Base-by-base conservation (phyloP, 2,329 filamentous ascomycete genomes). In the Talaromyces sp. region DNA sequence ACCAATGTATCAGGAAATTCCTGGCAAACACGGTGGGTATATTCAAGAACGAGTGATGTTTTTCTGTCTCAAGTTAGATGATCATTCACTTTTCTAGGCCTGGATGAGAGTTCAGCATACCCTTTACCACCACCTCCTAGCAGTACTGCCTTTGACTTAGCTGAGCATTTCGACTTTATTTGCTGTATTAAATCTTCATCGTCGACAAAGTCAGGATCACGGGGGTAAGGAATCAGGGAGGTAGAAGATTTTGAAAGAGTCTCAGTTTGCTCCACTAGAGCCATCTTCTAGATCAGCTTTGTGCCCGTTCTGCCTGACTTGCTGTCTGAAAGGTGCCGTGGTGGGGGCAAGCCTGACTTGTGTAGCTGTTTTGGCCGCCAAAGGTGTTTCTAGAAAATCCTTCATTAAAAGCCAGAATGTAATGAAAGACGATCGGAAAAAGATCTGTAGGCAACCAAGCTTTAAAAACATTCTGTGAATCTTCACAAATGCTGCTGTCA, bases 41-140 rank as follows among this genome's bases (percentile, higher is more conserved):
- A 50, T 35, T 50, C 39, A 16, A 50, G 36, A 29, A 30, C 30
- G 27, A 50, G 13, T 11, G 35, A 30, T 2, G 47, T 35, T 24
- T 50, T 50, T 16, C 32, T 43, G 9, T 42, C 24, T 53, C 20
- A 41, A 9, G 24, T 41, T 41, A 41, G 39, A 19, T 13, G 13
- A n/a, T n/a, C 7, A 41, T 27, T 27, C 24, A 27, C 9, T 4
- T 19, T 41, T 4, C 14, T 3, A 3, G 3, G 5, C 17, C 19
- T 14, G 19, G 11, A 20, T n/a, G n/a, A n/a, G 39, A n/a, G 17
- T 22, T 41, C 13, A n/a, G 24, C 39, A 14, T 9, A 41, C 39
- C 39, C 39, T 20, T 14, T 41, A 7, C 39, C 39, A n/a, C 39
- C 19, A 22, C 10, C 39, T 9, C 39, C 39, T 22, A 41, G 9